Percentiles rank a stretch among this genome's conserved stretches.
Conservation (phyloP, 371 early-diverging fungal species). For the Blastocladiella emersonii region DNA sequence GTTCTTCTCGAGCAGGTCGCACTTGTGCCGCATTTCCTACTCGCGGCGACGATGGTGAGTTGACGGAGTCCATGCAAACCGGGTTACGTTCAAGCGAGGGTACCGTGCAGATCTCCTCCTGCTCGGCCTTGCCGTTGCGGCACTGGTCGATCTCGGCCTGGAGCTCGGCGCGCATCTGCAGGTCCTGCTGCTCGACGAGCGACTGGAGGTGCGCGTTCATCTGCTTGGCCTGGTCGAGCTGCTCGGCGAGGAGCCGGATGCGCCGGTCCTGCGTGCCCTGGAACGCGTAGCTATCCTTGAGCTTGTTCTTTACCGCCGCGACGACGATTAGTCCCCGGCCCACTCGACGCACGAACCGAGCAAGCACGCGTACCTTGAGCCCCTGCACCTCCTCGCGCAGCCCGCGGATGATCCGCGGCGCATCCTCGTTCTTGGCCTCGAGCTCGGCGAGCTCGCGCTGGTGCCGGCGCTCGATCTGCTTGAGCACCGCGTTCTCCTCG, state of each 20-base stretch:
- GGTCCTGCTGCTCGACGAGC: conserved; percentile 17
- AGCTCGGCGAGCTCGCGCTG: conserved; percentile 29
- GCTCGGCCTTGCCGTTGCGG: conserved; percentile 7
- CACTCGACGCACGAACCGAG: too few species aligned
- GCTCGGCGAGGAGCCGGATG: conserved; percentile 22
- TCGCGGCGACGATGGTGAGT: not conserved
- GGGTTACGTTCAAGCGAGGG: too few species aligned
- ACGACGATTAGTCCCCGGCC: too few species aligned
- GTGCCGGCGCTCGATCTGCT: conserved; percentile 35
- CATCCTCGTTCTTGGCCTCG: conserved; percentile 24
- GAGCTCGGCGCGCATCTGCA: conserved; percentile 17
- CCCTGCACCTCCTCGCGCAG: conserved; percentile 27
- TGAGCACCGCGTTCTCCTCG: conserved; percentile 27
- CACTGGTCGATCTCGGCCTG: conserved; percentile 14
- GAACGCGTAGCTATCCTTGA: conserved; percentile 16
- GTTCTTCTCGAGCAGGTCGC: conserved; percentile 29
- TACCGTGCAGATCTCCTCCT: conserved; percentile 8
- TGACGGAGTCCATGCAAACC: too few species aligned
- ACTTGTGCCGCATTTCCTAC: conserved; percentile 19
- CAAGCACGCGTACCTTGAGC: conserved; percentile 28
- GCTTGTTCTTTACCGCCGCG: conserved; percentile 20
- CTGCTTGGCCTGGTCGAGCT: conserved; percentile 18
- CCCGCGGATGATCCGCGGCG: conserved; percentile 26
- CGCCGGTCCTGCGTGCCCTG: conserved; percentile 14
- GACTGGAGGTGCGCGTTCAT: conserved; percentile 16